Base-by-base conservation (phyloP, 495 filamentous ascomycete genomes). In the Penicillium simplicissimum region DNA sequence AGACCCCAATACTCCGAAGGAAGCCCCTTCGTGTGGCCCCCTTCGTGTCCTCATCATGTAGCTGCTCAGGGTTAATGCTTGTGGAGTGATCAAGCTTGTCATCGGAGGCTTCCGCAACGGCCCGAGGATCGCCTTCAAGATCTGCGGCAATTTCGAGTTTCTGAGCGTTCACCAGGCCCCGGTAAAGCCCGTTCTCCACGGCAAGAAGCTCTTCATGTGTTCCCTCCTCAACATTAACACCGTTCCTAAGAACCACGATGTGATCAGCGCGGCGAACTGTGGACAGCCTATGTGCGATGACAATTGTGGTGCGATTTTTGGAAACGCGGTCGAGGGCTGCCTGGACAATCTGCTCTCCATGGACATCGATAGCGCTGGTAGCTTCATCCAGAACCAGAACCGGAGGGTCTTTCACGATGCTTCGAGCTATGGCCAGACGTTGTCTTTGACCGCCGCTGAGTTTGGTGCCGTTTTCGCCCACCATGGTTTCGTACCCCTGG, bases 281-380 rank as follows among this genome's bases (percentile, higher is more conserved):
- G 0, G 85, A 76, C 3, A 89, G 69, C 9, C 83, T 69, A 68
- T 89, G 86, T 0, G 86, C 84, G 53, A 88, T 82, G 52, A 78
- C 66, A 9, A 81, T 68, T 1, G 76, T 80, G 3, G 79, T 81
- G 59, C 73, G 61, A 33, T 68, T 55, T 62, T 63, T 71, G 52
- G 68, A 81, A 17, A 76, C 77, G 56, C 62, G 68, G 51, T 76
- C 77, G 10, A 75, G 76, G 23, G 69, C 80, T 14, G 79, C 75
- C 49, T 84, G 82, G 2, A 88, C 77, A 1, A 79, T 58, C 33
- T 63, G 72, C 55, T 87, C 84, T 3, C 69, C 72, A 2, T 59
- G 68, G 6, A 81, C 65, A 71, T 87, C 84, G 9, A 87, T 72
- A 9, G 42, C 42, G 42, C 42, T 45, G 1, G 42, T 45, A 17